phyloP scores from a whole-genome alignment of 1,139 yeast species.

The Magnusiomyces starmeri region DNA sequence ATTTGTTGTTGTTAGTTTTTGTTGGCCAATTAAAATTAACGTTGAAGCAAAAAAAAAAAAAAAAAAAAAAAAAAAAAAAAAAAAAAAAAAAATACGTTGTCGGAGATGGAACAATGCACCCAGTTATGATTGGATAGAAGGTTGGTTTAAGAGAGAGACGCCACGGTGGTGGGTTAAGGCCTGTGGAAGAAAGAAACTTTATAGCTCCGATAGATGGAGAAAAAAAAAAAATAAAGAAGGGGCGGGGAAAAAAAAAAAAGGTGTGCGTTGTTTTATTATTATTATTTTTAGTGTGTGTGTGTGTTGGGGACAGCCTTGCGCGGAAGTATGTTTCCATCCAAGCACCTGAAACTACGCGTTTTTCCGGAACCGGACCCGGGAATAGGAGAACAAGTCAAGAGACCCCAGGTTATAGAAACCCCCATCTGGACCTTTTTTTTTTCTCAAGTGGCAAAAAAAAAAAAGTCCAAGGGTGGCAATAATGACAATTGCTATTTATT shows the following conservation, averaged over 20 bases:
- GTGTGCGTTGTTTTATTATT: not conserved
- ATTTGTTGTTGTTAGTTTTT: no score
- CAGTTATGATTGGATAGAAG: not conserved
- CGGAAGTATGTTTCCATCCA: not conserved
- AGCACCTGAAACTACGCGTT: not conserved
- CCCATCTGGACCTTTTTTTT: no score
- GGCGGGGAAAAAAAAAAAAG: not conserved
- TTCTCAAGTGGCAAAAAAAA: not conserved
- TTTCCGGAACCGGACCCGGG: constrained; percentile 1
- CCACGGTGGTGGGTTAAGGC: not conserved
- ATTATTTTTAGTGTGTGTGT: not conserved
- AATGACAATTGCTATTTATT: no score
- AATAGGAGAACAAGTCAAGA: no score
- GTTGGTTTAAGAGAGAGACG: not conserved
- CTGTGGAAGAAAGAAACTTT: not conserved
- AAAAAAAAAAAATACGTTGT: not conserved
- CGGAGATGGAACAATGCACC: not conserved
- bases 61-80: no score
- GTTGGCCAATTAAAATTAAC: no score
- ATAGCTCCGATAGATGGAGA: no score
- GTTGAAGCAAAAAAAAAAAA: no score
- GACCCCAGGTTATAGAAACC: no score
- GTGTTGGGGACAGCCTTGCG: no score
- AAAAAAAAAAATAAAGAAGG: no score
- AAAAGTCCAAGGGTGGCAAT: not conserved